These are phyloP conservation scores for Vigna reflexopilosa DNA, from an alignment of 306 rosid genomes.

Conservation along the genomic window DNA sequence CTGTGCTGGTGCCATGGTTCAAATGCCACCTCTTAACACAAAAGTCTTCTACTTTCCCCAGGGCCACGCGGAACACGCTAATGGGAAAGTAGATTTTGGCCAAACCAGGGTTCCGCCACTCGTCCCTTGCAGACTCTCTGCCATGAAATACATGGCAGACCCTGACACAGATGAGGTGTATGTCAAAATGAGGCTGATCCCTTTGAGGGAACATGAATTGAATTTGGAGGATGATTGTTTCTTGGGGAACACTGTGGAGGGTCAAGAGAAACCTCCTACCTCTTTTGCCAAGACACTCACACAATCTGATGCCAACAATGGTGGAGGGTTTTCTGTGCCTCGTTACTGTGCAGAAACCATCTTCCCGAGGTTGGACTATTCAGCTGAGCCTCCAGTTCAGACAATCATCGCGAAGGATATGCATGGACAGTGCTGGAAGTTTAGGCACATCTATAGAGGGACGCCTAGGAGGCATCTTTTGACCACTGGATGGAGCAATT, in stretches of 20 bases:
- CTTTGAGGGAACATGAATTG: slow-evolving; percentile 60
- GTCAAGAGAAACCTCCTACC: slow-evolving; percentile 66
- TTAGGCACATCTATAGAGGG: slow-evolving; percentile 97
- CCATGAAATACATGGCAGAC: slow-evolving; percentile 85
- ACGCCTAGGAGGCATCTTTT: slow-evolving; percentile 96
- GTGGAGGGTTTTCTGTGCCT: slow-evolving; percentile 98
- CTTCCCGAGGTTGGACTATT: slow-evolving; percentile 83
- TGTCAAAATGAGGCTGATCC: slow-evolving; percentile 66
- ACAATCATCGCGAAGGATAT: slow-evolving; percentile 86
- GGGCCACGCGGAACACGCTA: slow-evolving; percentile 88
- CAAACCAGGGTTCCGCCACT: slow-evolving; percentile 59
- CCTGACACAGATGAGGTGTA: slow-evolving; percentile 88
- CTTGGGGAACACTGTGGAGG: slow-evolving; percentile 52
- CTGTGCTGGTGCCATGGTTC: slow-evolving; percentile 97
- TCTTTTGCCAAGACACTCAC: slow-evolving; percentile 96
- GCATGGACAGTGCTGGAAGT: slow-evolving; percentile 91
- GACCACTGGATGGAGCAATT: slow-evolving; percentile 99
- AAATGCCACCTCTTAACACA: slow-evolving; percentile 84
- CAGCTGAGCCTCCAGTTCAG: slow-evolving; percentile 91
- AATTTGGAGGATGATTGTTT: slow-evolving; percentile 60
- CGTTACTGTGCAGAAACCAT: slow-evolving; percentile 97
- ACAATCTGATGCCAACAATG: slow-evolving; percentile 97
- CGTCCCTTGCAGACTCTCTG: slow-evolving; percentile 71
- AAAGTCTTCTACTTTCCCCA: slow-evolving; percentile 92
- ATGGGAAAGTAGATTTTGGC: slow-evolving; percentile 61